Conservation (phyloP, 148 eudicot species). For the Tetragonia tetragonoides region DNA sequence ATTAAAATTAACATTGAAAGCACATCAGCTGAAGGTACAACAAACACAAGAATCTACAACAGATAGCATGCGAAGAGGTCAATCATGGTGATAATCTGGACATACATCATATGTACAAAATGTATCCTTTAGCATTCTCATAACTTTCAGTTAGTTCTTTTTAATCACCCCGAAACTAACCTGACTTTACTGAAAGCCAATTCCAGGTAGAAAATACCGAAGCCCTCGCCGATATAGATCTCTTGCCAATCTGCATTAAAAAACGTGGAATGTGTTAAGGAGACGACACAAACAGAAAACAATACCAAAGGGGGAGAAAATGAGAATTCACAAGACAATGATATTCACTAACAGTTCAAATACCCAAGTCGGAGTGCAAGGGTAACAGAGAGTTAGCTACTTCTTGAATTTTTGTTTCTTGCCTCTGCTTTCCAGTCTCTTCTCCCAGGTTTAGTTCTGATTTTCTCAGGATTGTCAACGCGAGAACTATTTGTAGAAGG, state of each 20-base stretch:
- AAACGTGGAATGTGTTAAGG: neutral
- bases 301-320: neutral
- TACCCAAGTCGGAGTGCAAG: neutral
- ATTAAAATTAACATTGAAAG: too few relatives aligned
- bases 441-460: slow-evolving; percentile 37
- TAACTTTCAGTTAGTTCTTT: neutral
- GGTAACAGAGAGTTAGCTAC: slow-evolving; percentile 14
- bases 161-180: neutral
- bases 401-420: slow-evolving; percentile 68
- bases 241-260: slow-evolving; percentile 4
- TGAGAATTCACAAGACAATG: neutral
- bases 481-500: slow-evolving; percentile 5
- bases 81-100: neutral
- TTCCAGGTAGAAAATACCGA: neutral
- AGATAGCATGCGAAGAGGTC: neutral
- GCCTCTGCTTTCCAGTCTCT: slow-evolving; percentile 97
- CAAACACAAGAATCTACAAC: slow-evolving; percentile 7
- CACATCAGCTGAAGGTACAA: neutral
- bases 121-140: neutral
- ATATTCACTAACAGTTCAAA: neutral
- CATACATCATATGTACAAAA: neutral
- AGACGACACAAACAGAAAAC: neutral
- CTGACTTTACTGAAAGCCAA: slow-evolving; percentile 2
- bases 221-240: neutral
- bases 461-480: slow-evolving; percentile 26